Conservation (phyloP, 306 rosid species). For the Glycine tomentella region DNA sequence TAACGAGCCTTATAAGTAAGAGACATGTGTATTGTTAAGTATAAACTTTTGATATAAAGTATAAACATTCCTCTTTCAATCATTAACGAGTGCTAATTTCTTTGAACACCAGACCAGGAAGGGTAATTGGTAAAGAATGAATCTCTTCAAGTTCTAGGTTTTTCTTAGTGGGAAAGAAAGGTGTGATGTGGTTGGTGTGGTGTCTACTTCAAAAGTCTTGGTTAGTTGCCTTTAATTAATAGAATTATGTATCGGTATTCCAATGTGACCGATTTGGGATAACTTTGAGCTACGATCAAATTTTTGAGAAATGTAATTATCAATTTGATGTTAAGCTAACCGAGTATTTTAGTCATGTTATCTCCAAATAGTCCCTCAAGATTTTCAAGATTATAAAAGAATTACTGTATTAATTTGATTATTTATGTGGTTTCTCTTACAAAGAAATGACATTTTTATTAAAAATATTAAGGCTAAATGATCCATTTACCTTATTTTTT, state of each 20-base stretch:
- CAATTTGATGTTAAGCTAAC: neutral
- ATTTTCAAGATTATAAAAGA: no score
- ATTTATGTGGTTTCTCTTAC: no score
- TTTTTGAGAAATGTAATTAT: conserved; percentile 15
- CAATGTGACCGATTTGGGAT: conserved; percentile 12
- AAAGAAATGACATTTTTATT: no score
- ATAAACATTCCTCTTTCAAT: conserved; percentile 38
- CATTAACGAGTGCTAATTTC: neutral
- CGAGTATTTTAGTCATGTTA: no score
- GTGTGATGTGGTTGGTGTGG: conserved; percentile 9
- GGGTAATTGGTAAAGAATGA: conserved; percentile 15
- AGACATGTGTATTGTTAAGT: no score
- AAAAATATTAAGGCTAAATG: no score
- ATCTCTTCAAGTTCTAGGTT: conserved; percentile 11
- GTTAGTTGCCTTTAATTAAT: no score
- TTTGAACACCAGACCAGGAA: neutral
- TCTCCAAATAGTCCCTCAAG: no score
- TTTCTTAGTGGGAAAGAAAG: conserved; percentile 50
- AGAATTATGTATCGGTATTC: conserved; percentile 1
- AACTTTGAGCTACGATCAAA: neutral
- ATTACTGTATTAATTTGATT: no score
- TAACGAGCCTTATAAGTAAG: no score
- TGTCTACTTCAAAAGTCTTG: neutral
- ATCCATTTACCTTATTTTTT: no score
- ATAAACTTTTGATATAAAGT: neutral